Evolutionary conservation across 805 yeast species (phyloP).

Genomic region (Zygoascus bituminiphila): DNA sequence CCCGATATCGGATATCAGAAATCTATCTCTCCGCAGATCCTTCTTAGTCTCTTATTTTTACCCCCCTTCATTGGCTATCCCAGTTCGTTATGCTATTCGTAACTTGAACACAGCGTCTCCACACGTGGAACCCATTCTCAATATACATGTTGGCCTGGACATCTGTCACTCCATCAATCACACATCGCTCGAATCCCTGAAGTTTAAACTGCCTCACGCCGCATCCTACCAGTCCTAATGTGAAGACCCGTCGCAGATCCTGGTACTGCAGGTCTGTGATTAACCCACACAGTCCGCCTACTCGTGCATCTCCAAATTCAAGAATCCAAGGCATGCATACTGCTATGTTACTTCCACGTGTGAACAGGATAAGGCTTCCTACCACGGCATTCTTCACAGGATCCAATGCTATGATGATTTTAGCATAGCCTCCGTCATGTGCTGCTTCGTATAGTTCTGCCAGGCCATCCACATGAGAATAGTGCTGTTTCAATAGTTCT

Average conservation of each 20-base stretch:
- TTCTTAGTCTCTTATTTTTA: no score
- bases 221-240: slow-evolving; percentile 49
- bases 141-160: slow-evolving; percentile 14
- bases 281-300: slow-evolving; percentile 48
- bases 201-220: slow-evolving; percentile 41
- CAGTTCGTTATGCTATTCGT: slow-evolving; percentile 2
- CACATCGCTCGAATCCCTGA: slow-evolving; percentile 25
- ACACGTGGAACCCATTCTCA: slow-evolving; percentile 21
- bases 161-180: slow-evolving; percentile 22
- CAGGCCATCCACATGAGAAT: slow-evolving; percentile 18
- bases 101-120: slow-evolving; percentile 20
- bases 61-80: no score
- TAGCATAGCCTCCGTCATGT: slow-evolving; percentile 29
- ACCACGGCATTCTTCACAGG: slow-evolving; percentile 45
- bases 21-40: no score
- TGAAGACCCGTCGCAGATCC: slow-evolving; percentile 46
- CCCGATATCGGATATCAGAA: no score
- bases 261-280: slow-evolving; percentile 44
- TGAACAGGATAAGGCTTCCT: slow-evolving; percentile 35
- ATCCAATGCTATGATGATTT: slow-evolving; percentile 45
- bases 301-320: slow-evolving; percentile 28
- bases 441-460: slow-evolving; percentile 21
- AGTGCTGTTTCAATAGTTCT: slow-evolving; percentile 31
- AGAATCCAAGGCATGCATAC: slow-evolving; percentile 46
- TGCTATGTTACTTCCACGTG: slow-evolving; percentile 38